A percentile compares a stretch with the other conserved stretches of the same genome.
These are phyloP conservation scores for Fusarium equiseti DNA, from an alignment of 2,329 filamentous ascomycete genomes.

Conservation along the genomic window DNA sequence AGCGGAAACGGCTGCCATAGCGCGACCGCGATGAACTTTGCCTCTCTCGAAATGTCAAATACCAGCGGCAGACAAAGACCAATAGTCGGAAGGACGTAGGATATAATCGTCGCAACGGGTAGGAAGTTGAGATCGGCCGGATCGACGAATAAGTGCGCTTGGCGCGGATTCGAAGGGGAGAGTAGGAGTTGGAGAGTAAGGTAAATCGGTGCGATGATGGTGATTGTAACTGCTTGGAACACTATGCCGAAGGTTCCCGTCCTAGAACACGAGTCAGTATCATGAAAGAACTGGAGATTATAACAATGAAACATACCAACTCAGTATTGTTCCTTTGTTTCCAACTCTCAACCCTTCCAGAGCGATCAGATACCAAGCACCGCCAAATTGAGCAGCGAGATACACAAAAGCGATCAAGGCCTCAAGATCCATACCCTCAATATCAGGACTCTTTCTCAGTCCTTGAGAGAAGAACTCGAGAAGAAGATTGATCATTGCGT, in stretches of 20 bases:
- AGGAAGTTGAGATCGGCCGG: constrained; percentile 27
- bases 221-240: constrained; percentile 39
- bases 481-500: constrained; percentile 22
- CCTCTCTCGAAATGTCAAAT: constrained; percentile 1
- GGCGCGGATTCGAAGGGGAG: constrained; percentile 4
- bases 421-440: constrained; percentile 17
- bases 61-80: constrained; percentile 31
- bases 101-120: constrained; percentile 30
- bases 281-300: background rate
- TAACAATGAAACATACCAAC: constrained; percentile 19
- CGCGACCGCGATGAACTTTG: constrained; percentile 20
- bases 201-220: constrained; percentile 39
- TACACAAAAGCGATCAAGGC: constrained; percentile 35
- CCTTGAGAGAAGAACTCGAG: constrained; percentile 41
- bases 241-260: constrained; percentile 38
- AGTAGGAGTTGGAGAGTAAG: constrained; percentile 32
- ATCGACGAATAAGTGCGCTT: constrained; percentile 20
- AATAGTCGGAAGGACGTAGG: constrained; percentile 32
- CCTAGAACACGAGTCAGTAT: background rate
- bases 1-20: constrained; percentile 41
- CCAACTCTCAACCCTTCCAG: constrained; percentile 36
- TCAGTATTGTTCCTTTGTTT: constrained; percentile 24
- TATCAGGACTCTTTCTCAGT: background rate
- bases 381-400: constrained; percentile 40
- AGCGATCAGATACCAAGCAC: constrained; percentile 38